Conservation (phyloP, 495 filamentous ascomycete species). For the Cenococcum geophilum region DNA sequence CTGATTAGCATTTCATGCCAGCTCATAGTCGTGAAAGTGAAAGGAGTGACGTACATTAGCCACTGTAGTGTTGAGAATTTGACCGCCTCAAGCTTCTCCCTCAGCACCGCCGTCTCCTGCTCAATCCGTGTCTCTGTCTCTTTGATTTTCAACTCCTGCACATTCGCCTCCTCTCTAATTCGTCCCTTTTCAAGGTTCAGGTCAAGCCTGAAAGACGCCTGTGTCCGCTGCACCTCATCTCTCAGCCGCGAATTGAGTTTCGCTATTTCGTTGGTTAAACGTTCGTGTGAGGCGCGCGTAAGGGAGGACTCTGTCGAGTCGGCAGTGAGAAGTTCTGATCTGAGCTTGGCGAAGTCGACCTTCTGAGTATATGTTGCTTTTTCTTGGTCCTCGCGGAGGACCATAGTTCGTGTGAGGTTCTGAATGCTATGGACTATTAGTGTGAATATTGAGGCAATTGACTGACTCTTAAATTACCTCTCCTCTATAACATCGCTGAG, state of each 20-base stretch:
- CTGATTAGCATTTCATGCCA: constrained; percentile 16
- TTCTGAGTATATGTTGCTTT: constrained; percentile 94
- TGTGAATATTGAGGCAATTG: background rate
- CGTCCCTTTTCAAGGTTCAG: constrained; percentile 95
- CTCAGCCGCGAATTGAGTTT: constrained; percentile 82
- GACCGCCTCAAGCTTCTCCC: constrained; percentile 90
- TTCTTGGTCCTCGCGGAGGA: constrained; percentile 85
- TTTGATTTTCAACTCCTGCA: constrained; percentile 96
- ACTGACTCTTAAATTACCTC: constrained; percentile 45
- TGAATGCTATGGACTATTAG: constrained; percentile 59
- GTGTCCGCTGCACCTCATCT: constrained; percentile 90
- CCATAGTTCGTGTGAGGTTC: constrained; percentile 97
- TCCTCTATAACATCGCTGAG: constrained; percentile 96
- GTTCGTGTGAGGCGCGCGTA: constrained; percentile 85
- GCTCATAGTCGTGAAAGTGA: background rate
- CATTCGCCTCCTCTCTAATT: constrained; percentile 93
- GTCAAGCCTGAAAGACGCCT: constrained; percentile 84
- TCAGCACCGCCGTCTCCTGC: constrained; percentile 86
- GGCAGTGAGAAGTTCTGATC: constrained; percentile 82
- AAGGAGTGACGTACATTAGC: constrained; percentile 56
- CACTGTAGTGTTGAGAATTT: constrained; percentile 98
- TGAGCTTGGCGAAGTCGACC: constrained; percentile 98
- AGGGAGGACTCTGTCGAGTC: constrained; percentile 86
- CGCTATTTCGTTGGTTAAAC: constrained; percentile 86
- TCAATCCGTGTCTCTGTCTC: constrained; percentile 98